These are phyloP conservation scores for Salix brachista DNA, from an alignment of 345 rosid species.

Conservation along the genomic window DNA sequence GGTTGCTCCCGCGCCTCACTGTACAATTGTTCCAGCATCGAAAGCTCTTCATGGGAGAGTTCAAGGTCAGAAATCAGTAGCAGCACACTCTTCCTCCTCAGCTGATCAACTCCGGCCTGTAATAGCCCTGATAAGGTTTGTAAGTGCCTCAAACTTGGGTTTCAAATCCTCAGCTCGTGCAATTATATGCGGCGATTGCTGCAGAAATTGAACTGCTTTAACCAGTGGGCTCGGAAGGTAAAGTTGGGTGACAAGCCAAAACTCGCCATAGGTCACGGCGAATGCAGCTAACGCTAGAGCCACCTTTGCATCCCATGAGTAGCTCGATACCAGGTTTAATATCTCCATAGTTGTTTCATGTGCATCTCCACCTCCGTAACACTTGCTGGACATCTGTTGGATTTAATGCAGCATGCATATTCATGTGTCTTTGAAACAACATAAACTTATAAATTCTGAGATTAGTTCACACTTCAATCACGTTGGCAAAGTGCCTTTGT, in stretches of 20 bases:
- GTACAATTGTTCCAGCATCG: conserved; percentile 49
- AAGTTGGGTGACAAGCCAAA: conserved; percentile 19
- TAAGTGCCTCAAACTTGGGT: conserved; percentile 34
- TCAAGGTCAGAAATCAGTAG: conserved; percentile 69
- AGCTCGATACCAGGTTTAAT: conserved; percentile 19
- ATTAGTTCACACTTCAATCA: too few species aligned
- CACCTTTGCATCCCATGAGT: conserved; percentile 26
- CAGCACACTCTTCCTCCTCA: conserved; percentile 65
- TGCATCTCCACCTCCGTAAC: conserved; percentile 17
- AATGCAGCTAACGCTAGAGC: conserved; percentile 23
- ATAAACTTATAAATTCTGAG: background rate
- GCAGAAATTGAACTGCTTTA: conserved; percentile 13
- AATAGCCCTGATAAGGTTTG: conserved; percentile 29
- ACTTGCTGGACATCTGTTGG: conserved; percentile 21
- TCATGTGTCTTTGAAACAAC: background rate
- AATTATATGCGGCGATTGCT: conserved; percentile 20
- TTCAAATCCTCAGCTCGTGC: conserved; percentile 18
- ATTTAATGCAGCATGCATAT: background rate
- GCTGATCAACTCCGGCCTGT: conserved; percentile 62
- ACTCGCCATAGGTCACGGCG: conserved; percentile 25
- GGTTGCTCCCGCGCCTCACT: conserved; percentile 44
- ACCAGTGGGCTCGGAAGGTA: conserved; percentile 21
- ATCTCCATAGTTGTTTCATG: conserved; percentile 20
- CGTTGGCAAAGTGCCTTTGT: too few species aligned
- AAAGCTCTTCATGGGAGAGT: conserved; percentile 48